phyloP scores from a whole-genome alignment of 2,329 filamentous ascomycete genomes.

The Monilinia vaccinii-corymbosi region DNA sequence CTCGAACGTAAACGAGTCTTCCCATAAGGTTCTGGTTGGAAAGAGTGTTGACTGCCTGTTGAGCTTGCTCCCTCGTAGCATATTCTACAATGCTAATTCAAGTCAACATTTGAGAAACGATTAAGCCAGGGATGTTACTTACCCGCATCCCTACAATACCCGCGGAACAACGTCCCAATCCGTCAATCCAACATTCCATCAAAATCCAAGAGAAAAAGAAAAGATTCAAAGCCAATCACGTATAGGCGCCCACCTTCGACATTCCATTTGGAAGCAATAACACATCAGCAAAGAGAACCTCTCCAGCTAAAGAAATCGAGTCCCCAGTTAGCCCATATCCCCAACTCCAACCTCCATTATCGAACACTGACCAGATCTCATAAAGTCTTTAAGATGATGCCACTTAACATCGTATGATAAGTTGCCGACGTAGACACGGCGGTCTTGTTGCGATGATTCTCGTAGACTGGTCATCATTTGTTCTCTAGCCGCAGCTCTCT shows the following conservation, averaged over 20 bases:
- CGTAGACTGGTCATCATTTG: slow-evolving; percentile 93
- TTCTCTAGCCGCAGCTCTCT: slow-evolving; percentile 74
- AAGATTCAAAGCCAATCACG: slow-evolving; percentile 69
- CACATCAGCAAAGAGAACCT: slow-evolving; percentile 99
- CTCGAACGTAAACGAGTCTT: slow-evolving; percentile 94
- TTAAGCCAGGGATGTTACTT: slow-evolving; percentile 39
- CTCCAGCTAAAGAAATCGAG: slow-evolving; percentile 62
- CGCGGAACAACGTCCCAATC: slow-evolving; percentile 85
- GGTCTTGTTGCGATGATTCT: slow-evolving; percentile 95
- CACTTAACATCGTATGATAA: slow-evolving; percentile 99
- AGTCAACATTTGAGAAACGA: neutral
- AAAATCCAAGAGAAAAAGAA: slow-evolving; percentile 45
- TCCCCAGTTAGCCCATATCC: slow-evolving; percentile 33
- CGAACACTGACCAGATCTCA: slow-evolving; percentile 82
- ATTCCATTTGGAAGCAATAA: slow-evolving; percentile 99
- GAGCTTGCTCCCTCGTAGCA: slow-evolving; percentile 97
- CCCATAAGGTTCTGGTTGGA: slow-evolving; percentile 99
- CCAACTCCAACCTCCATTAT: slow-evolving; percentile 16
- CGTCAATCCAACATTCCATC: slow-evolving; percentile 98
- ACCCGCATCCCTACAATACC: slow-evolving; percentile 99
- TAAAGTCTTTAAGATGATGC: slow-evolving; percentile 99
- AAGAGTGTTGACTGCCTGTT: slow-evolving; percentile 91
- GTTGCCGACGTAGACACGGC: slow-evolving; percentile 98
- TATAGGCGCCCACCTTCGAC: slow-evolving; percentile 99
- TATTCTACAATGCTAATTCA: slow-evolving; percentile 96